Evolutionary conservation across 768 basidiomycete species (phyloP), one percentile per base, ranked within the genome.

Genomic region (Suillus weaverae): DNA sequence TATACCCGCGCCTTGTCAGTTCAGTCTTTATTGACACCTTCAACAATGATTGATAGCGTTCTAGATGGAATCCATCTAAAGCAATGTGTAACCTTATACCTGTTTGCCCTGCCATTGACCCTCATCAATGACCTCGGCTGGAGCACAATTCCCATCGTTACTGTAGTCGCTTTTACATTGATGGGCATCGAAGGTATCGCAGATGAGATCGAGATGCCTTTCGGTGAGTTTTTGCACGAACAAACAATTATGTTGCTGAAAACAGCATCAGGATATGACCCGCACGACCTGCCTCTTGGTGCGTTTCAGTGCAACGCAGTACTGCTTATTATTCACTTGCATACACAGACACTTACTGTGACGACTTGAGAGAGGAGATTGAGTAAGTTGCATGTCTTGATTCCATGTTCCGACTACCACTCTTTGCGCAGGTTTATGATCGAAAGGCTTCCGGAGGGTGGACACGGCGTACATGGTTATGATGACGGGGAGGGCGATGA

Each of bases 131-230:
- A 94, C 54, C 81, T 96, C 69, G 89, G 89, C 39, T 95, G 92
- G 91, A 85, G 82, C 55, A 91, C 91, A 72, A 82, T 97, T 11
- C 92, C 91, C n/a, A 82, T 95, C 32, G 88, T 94, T 22, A 94
- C 93, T 26, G 86, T 91, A 16, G 89, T 95, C 35, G 88, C 93
- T 9, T 95, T 96, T 80, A 95, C 92, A 0, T 85, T 97, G 61
- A 95, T 95, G 86, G 94, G 95, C 20, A 92, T 98, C 60, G 95
- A 97, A 81, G 95, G 94, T 5, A 98, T 97, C 68, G 95, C 96
- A 0, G 90, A 96, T 66, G 89, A 94, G 76, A 94, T 97, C 69
- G 95, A 97, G 76, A 91, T 92, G 89, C 96, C 96, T 0, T 97
- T 97, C 69, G 95, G 94, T 89, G 66, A 55, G 81, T 75, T 22